phyloP scores from a whole-genome alignment of 768 basidiomycete species.

The Clitopilus hobsonii region DNA sequence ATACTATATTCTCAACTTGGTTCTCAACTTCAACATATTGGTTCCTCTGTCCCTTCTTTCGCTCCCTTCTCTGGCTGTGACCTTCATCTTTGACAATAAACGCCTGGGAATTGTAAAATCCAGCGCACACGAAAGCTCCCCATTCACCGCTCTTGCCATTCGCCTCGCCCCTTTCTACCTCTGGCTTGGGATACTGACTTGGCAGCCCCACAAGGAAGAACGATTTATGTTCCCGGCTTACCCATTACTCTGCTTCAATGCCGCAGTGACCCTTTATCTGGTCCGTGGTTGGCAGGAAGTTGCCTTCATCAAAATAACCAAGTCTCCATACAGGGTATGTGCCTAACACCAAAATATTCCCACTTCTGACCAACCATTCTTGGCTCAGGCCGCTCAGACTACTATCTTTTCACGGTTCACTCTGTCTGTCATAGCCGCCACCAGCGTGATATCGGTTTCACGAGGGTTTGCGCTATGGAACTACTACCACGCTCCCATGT shows the following conservation, averaged over 20 bases:
- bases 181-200: constrained; percentile 78
- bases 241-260: constrained; percentile 90
- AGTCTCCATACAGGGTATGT: constrained; percentile 80
- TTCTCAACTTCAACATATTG: constrained; percentile 92
- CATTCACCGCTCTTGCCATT: constrained; percentile 70
- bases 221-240: constrained; percentile 98
- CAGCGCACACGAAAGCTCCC: constrained; percentile 63
- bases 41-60: constrained; percentile 77
- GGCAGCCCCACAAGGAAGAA: constrained; percentile 95
- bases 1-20: constrained; percentile 85
- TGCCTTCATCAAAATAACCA: constrained; percentile 67
- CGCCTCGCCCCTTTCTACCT: constrained; percentile 87
- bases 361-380: not conserved
- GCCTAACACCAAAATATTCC: too few relatives aligned
- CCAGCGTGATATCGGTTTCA: constrained; percentile 67
- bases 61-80: constrained; percentile 72
- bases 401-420: constrained; percentile 75
- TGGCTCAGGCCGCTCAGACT: constrained; percentile 67
- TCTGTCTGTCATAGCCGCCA: constrained; percentile 57
- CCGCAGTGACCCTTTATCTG: constrained; percentile 83
- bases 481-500: constrained; percentile 90
- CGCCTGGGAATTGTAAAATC: constrained; percentile 58
- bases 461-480: constrained; percentile 79
- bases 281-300: constrained; percentile 84
- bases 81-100: constrained; percentile 69